phyloP scores from a whole-genome alignment of 192 early-diverging fungal species.

The Backusella psychrophila region DNA sequence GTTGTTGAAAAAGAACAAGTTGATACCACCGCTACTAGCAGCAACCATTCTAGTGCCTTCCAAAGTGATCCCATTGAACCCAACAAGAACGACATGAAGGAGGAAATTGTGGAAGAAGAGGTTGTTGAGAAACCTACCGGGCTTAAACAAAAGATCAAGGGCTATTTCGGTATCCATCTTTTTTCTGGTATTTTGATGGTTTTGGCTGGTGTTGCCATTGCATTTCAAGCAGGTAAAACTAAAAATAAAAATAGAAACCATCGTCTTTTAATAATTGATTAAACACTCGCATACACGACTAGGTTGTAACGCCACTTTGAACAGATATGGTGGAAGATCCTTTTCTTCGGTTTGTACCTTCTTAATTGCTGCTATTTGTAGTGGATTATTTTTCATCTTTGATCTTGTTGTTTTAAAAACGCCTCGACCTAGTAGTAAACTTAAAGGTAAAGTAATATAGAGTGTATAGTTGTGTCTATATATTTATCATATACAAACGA shows the following conservation, averaged over 20 bases:
- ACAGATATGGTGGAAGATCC: constrained; percentile 23
- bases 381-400: constrained; percentile 24
- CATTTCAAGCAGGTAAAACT: constrained; percentile 26
- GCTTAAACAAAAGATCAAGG: neutral
- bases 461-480: neutral
- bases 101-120: neutral
- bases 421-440: constrained; percentile 12
- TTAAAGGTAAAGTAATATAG: constrained; percentile 13
- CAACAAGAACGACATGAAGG: neutral
- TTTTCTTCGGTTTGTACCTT: constrained; percentile 32
- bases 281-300: too few relatives aligned
- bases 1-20: neutral
- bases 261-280: neutral
- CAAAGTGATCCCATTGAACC: neutral
- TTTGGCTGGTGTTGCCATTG: constrained; percentile 22
- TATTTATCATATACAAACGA: neutral
- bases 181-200: constrained; percentile 16
- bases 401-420: constrained; percentile 16
- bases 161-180: neutral
- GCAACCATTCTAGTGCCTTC: neutral
- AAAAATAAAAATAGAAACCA: neutral
- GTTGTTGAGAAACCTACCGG: neutral
- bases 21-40: neutral
- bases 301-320: constrained; percentile 30
- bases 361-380: neutral